Evolutionary conservation across 2,329 filamentous ascomycete species (phyloP).

Genomic region (Colletotrichum cereale): DNA sequence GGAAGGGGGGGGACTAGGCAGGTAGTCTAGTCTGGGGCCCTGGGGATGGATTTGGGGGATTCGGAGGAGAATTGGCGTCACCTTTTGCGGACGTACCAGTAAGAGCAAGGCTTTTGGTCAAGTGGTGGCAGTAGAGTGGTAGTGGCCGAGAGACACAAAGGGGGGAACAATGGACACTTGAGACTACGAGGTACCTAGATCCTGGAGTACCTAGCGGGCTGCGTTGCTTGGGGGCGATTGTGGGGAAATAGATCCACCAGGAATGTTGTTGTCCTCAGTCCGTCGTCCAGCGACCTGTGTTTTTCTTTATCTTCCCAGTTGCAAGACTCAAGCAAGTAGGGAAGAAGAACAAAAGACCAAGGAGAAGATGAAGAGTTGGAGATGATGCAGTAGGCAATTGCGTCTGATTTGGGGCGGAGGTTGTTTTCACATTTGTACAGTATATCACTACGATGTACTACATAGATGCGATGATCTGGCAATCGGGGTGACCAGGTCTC

Average conservation of each 20-base stretch:
- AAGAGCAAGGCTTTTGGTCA: slow-evolving; percentile 39
- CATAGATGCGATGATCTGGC: neutral
- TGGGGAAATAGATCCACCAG: slow-evolving; percentile 3
- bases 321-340: neutral
- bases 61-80: slow-evolving; percentile 24
- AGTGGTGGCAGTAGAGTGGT: slow-evolving; percentile 5
- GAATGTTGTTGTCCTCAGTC: neutral
- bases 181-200: neutral
- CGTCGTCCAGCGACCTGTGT: neutral
- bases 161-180: slow-evolving; percentile 20
- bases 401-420: slow-evolving; percentile 17
- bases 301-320: neutral
- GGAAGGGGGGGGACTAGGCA: neutral
- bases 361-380: neutral
- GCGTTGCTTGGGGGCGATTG: neutral
- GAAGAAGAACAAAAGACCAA: neutral
- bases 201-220: neutral
- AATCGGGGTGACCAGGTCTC: neutral
- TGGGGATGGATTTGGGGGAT: slow-evolving; percentile 9
- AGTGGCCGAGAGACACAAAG: slow-evolving; percentile 22
- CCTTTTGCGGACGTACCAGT: slow-evolving; percentile 32
- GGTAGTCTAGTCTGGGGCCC: slow-evolving; percentile 30
- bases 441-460: neutral
- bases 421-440: too few relatives aligned
- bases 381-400: slow-evolving; percentile 7